Conservation (phyloP, 805 yeast genomes). For the Sporopachydermia quercuum region DNA sequence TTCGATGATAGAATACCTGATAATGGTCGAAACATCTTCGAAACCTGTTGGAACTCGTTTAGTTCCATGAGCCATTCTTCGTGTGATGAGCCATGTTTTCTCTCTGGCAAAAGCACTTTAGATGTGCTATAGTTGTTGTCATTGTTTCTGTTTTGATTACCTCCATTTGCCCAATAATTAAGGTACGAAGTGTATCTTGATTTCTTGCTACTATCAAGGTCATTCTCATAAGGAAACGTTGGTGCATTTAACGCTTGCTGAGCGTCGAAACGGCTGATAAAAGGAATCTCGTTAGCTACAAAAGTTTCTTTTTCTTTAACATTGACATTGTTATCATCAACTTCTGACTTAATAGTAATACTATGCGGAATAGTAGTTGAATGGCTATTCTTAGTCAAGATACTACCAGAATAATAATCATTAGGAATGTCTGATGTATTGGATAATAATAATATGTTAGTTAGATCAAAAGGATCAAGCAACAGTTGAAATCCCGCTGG, state of each 20-base stretch:
- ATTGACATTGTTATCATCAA: not conserved
- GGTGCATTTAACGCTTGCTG: not conserved
- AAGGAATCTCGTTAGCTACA: too few species aligned
- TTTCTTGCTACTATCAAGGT: not conserved
- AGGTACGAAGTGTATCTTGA: not conserved
- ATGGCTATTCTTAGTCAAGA: not conserved
- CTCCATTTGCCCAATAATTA: too few species aligned
- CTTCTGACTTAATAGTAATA: not conserved
- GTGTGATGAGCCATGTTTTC: too few species aligned
- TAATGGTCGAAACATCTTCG: not conserved
- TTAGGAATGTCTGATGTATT: not conserved
- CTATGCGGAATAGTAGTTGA: not conserved
- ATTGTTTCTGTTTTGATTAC: too few species aligned
- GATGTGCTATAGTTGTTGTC: too few species aligned
- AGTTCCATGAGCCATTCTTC: not conserved
- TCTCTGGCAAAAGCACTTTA: too few species aligned
- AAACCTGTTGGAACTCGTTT: not conserved
- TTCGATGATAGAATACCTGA: not conserved
- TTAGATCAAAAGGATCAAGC: not conserved
- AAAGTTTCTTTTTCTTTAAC: too few species aligned
- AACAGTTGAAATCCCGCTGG: conserved; percentile 1
- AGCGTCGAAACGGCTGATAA: too few species aligned
- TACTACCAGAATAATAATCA: not conserved
- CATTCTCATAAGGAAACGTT: not conserved
- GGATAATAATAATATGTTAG: too few species aligned